Conservation (phyloP, 768 basidiomycete species). For the Termitomyces sp. region DNA sequence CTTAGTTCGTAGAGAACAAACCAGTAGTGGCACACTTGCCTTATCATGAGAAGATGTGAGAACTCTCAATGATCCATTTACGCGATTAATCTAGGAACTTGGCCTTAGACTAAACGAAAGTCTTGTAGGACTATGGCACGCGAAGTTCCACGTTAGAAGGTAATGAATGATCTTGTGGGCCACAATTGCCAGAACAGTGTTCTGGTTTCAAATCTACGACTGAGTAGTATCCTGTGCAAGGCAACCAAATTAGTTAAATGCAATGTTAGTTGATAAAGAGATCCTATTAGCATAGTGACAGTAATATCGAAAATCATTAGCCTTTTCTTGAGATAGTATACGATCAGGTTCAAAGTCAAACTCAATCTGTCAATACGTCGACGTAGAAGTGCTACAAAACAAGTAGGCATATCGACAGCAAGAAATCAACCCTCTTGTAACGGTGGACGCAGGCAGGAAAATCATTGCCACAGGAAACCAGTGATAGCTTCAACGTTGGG, state of each 20-base stretch:
- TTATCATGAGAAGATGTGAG: background rate
- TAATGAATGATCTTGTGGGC: background rate
- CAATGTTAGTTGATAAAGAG: background rate
- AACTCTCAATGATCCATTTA: background rate
- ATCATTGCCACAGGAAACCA: slow-evolving; percentile 49
- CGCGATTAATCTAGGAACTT: background rate
- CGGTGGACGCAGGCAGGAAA: background rate
- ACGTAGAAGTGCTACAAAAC: background rate
- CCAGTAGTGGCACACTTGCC: background rate
- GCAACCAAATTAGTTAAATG: no score
- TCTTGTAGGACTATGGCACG: background rate
- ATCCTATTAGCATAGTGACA: background rate
- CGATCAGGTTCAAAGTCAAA: no score
- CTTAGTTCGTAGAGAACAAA: no score
- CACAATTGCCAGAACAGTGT: background rate
- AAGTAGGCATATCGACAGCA: background rate
- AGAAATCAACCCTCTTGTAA: no score
- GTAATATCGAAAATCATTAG: no score
- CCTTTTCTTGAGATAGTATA: no score
- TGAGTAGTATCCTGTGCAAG: no score
- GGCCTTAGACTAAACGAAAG: background rate
- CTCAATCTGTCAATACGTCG: no score
- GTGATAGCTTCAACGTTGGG: slow-evolving; percentile 41
- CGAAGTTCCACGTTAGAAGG: background rate
- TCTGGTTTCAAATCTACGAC: background rate